Conservation (phyloP, 441 rosid genomes). For the Capsella rubella region DNA sequence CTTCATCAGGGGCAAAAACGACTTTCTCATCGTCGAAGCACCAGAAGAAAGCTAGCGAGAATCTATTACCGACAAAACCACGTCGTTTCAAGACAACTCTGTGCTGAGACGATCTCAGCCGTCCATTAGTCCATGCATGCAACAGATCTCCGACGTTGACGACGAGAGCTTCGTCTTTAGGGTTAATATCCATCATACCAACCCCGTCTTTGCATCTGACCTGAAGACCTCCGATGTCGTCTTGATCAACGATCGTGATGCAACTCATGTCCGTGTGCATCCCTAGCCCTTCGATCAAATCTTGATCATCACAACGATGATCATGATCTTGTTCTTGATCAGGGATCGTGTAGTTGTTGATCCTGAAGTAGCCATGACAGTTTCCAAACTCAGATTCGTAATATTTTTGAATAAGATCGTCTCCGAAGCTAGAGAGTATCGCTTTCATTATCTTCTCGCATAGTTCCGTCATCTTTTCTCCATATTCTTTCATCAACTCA, state of each 20-base stretch:
- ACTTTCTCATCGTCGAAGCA: constrained; percentile 57
- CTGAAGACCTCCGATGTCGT: constrained; percentile 68
- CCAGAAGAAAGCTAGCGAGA: constrained; percentile 65
- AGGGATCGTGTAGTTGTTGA: constrained; percentile 60
- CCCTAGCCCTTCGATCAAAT: constrained; percentile 62
- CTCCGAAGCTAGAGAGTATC: constrained; percentile 50
- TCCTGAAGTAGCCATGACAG: constrained; percentile 67
- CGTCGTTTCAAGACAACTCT: constrained; percentile 51
- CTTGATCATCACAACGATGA: neutral
- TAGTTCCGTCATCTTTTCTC: constrained; percentile 58
- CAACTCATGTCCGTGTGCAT: constrained; percentile 83
- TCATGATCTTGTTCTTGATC: constrained; percentile 4
- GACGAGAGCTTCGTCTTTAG: constrained; percentile 52
- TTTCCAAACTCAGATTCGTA: constrained; percentile 53
- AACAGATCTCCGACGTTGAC: constrained; percentile 67
- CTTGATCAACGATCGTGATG: constrained; percentile 65
- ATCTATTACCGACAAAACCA: constrained; percentile 41
- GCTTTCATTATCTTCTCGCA: constrained; percentile 55
- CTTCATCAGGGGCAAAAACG: constrained; percentile 54
- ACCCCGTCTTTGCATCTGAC: constrained; percentile 55
- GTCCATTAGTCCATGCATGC: constrained; percentile 67
- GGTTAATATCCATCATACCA: constrained; percentile 61
- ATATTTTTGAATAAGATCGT: constrained; percentile 45
- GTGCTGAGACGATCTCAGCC: constrained; percentile 59
- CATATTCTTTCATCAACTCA: constrained; percentile 53